Evolutionary conservation across 257 asterid genomes (phyloP), one percentile per base, ranked within the genome.

Genomic region (Craterostigma plantagineum): DNA sequence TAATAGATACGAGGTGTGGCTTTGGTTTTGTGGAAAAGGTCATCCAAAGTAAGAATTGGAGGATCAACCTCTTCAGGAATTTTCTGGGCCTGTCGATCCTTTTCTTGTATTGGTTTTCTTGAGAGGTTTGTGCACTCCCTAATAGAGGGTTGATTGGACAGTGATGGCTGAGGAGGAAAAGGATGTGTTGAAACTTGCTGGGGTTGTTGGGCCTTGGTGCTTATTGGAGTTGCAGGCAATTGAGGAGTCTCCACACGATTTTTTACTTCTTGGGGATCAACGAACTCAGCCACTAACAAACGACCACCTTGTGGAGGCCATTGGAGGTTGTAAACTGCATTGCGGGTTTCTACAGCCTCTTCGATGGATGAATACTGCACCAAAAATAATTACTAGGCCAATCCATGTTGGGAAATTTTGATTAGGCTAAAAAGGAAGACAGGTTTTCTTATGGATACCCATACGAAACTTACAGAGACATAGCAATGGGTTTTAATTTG

Each of bases 261-360:
- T 68, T 74, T 80, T n/a, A 84, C 96, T 55, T 77, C 92, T 61
- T 58, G 71, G 42, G 91, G 75, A 17, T 83, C 86, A 27, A 76
- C 91, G 69, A 79, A 79, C 58, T 79, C 95, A 1, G 81, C 92
- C 17, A 59, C 69, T 70, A 83, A 63, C 23, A 58, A 30, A 43
- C 79, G 86, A 0, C 95, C 95, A n/a, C 96, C 96, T 33, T 84
- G 74, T 9, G 76, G 38, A 30, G 96, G 96, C 96, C 96, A 84
- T 52, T 80, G 96, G 64, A 80, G 70, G 60, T 80, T 72, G 78
- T 85, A 85, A 17, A 80, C 77, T 41, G 93, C 92, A 57, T 74
- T 80, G 16, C 93, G 79, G 48, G 93, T 80, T 62, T 66, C 80
- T 51, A 60, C 62, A 52, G 93, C 95, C 64, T 79, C 93, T 58